A percentile compares a stretch with the other conserved stretches of the same genome.
These are phyloP conservation scores for Sarocladium oryzae DNA, from an alignment of 2,329 filamentous ascomycete genomes.

Conservation along the genomic window DNA sequence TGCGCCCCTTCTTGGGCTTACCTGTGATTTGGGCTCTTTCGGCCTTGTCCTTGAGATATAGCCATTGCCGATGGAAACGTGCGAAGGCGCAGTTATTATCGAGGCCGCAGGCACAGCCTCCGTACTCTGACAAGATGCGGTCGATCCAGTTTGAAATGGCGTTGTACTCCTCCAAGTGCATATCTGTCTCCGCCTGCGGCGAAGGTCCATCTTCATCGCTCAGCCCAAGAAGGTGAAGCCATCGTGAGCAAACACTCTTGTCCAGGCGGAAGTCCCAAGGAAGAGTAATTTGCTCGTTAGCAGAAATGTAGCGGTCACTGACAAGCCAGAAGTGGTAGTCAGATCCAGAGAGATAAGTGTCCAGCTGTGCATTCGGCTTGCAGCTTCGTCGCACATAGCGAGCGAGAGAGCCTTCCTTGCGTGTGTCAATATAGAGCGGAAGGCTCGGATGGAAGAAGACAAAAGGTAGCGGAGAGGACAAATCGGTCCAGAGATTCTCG, in stretches of 20 bases:
- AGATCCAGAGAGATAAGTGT: constrained; percentile 73
- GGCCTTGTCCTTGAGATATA: constrained; percentile 37
- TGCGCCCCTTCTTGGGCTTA: constrained; percentile 43
- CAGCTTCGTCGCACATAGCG: constrained; percentile 92
- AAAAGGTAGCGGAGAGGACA: constrained; percentile 61
- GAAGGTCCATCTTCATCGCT: constrained; percentile 48
- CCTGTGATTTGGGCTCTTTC: constrained; percentile 24
- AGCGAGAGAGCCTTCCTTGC: constrained; percentile 76
- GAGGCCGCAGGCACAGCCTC: constrained; percentile 69
- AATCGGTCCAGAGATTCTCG: constrained; percentile 61
- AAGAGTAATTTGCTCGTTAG: constrained; percentile 56
- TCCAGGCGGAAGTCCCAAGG: constrained; percentile 62
- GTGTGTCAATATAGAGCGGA: constrained; percentile 88
- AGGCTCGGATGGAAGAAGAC: constrained; percentile 84
- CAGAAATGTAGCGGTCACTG: constrained; percentile 67
- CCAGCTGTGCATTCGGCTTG: constrained; percentile 79
- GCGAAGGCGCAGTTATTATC: constrained; percentile 57
- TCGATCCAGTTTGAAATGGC: constrained; percentile 59
- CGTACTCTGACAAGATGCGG: constrained; percentile 67
- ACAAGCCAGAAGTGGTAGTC: constrained; percentile 93
- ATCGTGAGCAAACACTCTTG: constrained; percentile 46
- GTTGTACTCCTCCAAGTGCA: constrained; percentile 54
- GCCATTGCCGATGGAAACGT: constrained; percentile 54
- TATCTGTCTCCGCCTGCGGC: constrained; percentile 43
- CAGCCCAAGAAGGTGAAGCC: constrained; percentile 54